A percentile compares a stretch with the other conserved stretches of the same genome.
phyloP scores from a whole-genome alignment of 176 grass and related monocot genomes.

The Zea luxurians region DNA sequence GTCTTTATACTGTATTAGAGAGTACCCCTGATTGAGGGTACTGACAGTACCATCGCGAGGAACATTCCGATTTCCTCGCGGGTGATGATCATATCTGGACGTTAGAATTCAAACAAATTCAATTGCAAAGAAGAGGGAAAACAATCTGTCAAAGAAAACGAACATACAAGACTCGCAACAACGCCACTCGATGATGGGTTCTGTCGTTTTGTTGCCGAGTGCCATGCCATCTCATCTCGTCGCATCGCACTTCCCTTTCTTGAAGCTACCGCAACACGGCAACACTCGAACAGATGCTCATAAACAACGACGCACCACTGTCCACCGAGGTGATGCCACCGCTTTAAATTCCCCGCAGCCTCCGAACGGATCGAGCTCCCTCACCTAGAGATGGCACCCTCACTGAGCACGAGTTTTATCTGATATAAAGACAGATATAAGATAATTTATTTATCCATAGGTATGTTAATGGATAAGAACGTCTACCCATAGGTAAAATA shows the following conservation, averaged over 20 bases:
- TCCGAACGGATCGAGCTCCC: constrained; percentile 40
- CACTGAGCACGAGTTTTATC: too few species aligned
- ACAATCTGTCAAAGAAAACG: background rate
- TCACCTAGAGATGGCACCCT: too few species aligned
- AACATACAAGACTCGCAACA: background rate
- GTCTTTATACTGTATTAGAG: too few species aligned
- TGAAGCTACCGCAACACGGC: constrained; percentile 40
- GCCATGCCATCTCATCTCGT: background rate
- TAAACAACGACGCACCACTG: constrained; percentile 39
- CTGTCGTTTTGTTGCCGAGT: background rate
- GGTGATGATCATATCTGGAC: background rate
- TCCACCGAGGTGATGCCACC: background rate
- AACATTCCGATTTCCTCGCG: background rate
- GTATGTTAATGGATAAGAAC: too few species aligned
- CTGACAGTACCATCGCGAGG: too few species aligned
- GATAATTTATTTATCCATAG: too few species aligned
- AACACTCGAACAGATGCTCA: constrained; percentile 30
- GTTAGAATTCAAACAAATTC: constrained; percentile 9
- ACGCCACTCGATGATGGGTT: constrained; percentile 19
- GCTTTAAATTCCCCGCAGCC: constrained; percentile 27
- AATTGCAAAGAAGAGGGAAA: fast-evolving
- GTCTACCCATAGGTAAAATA: too few species aligned
- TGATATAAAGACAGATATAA: too few species aligned
- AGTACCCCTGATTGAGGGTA: too few species aligned
- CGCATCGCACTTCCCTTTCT: constrained; percentile 28